A percentile compares a stretch with the other conserved stretches of the same genome.
These are phyloP conservation scores for Aleurites moluccanus DNA, from an alignment of 441 rosid genomes.

Conservation along the genomic window DNA sequence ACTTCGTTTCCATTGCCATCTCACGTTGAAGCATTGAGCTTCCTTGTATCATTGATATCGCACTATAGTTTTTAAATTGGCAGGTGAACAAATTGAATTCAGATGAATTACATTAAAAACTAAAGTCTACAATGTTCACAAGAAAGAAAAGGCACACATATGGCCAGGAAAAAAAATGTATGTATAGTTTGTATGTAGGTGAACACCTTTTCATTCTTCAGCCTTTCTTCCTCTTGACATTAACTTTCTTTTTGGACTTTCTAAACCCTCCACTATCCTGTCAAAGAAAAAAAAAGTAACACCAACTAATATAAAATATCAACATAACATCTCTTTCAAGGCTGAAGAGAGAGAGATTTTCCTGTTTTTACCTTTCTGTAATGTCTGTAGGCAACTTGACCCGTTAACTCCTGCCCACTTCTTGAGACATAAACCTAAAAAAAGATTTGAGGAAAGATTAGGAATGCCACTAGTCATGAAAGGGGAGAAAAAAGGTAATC, in stretches of 20 bases:
- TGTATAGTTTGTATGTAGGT: neutral
- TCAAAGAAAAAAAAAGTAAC: conserved; percentile 1
- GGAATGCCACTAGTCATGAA: neutral
- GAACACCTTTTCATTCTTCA: conserved; percentile 26
- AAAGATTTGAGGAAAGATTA: conserved; percentile 7
- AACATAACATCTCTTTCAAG: neutral
- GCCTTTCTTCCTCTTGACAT: conserved; percentile 45
- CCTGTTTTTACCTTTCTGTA: conserved; percentile 60
- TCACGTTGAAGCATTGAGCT: neutral
- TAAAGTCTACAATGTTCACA: neutral
- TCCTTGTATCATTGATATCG: neutral
- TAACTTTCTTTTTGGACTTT: conserved; percentile 58
- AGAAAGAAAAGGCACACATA: neutral
- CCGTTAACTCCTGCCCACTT: conserved; percentile 75
- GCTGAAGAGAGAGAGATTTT: neutral
- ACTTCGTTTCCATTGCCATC: neutral
- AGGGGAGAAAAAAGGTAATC: neutral
- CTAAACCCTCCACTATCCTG: conserved; percentile 72
- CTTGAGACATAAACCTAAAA: conserved; percentile 71
- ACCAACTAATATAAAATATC: neutral
- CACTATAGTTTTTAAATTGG: neutral
- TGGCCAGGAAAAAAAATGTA: neutral
- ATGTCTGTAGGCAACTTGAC: conserved; percentile 68
- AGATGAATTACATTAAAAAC: neutral
- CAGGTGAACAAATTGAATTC: neutral